These are phyloP conservation scores for Tilletia caries DNA, from an alignment of 1,284 basidiomycete genomes.

Conservation along the genomic window DNA sequence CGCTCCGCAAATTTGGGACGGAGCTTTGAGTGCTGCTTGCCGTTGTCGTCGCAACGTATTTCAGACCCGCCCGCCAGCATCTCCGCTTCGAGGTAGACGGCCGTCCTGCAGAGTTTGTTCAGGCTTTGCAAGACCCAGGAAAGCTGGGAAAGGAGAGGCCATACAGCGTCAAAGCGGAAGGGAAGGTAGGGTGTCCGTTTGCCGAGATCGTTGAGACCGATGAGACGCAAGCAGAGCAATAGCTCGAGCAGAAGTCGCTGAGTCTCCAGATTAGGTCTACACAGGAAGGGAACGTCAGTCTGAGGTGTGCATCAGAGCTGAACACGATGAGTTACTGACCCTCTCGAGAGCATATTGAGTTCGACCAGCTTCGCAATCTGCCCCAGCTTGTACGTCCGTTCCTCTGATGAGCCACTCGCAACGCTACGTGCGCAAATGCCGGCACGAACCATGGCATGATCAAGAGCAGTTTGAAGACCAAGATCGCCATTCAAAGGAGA, in stretches of 20 bases:
- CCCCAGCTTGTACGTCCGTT: not conserved
- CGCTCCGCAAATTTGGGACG: not conserved
- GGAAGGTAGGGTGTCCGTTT: not conserved
- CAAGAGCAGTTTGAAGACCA: too few relatives aligned
- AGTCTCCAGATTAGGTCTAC: not conserved
- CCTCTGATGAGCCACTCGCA: not conserved
- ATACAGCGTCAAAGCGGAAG: constrained; percentile 8
- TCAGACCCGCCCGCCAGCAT: not conserved
- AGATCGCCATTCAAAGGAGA: too few relatives aligned
- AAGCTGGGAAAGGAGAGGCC: constrained; percentile 1
- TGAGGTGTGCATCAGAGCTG: not conserved
- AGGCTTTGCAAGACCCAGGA: constrained; percentile 7
- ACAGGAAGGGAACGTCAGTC: not conserved
- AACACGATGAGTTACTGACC: not conserved
- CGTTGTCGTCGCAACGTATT: not conserved
- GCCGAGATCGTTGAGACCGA: constrained; percentile 2
- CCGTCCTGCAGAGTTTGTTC: not conserved
- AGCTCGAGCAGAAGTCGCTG: constrained; percentile 2
- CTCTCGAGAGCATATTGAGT: not conserved
- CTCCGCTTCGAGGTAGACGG: constrained; percentile 6
- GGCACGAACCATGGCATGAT: too few relatives aligned
- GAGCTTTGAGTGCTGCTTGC: not conserved
- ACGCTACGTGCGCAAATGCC: too few relatives aligned
- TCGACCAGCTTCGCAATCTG: not conserved
- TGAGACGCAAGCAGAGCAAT: constrained; percentile 1